A percentile compares a stretch with the other conserved stretches of the same genome.
These are phyloP conservation scores for Tuber umbilicatum DNA, from an alignment of 495 filamentous ascomycete species.

Conservation along the genomic window DNA sequence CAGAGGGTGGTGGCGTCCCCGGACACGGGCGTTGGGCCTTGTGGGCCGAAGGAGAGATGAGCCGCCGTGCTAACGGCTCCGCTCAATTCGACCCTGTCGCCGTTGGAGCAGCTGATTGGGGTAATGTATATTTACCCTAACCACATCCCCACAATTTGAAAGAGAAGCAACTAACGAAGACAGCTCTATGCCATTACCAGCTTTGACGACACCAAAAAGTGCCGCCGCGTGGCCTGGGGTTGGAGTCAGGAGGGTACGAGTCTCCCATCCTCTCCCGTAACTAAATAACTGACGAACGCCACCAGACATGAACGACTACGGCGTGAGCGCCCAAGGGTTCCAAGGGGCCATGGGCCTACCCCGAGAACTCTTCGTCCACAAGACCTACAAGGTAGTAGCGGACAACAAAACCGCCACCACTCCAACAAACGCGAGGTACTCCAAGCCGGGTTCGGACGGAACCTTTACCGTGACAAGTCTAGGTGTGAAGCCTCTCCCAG, in stretches of 20 bases:
- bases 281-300: not conserved
- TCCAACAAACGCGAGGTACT: constrained; percentile 18
- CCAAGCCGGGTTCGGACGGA: constrained; percentile 25
- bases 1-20: constrained; percentile 47
- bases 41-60: constrained; percentile 45
- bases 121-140: constrained; percentile 14
- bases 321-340: constrained; percentile 44
- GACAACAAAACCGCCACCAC: constrained; percentile 34
- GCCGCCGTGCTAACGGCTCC: constrained; percentile 43
- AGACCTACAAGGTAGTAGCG: constrained; percentile 40
- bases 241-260: constrained; percentile 43
- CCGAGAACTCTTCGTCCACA: constrained; percentile 45
- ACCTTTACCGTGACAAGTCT: constrained; percentile 45
- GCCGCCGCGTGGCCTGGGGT: constrained; percentile 46
- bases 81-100: constrained; percentile 43
- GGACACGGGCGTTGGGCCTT: constrained; percentile 45
- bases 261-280: not conserved
- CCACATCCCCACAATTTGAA: not conserved
- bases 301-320: constrained; percentile 42
- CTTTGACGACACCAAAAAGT: constrained; percentile 47
- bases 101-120: constrained; percentile 46
- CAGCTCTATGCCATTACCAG: constrained; percentile 45
- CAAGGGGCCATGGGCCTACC: constrained; percentile 46
- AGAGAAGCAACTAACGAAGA: not conserved
- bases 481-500: constrained; percentile 43